Evolutionary conservation across 257 asterid species (phyloP).

Genomic region (Parsonsia alboflavescens): DNA sequence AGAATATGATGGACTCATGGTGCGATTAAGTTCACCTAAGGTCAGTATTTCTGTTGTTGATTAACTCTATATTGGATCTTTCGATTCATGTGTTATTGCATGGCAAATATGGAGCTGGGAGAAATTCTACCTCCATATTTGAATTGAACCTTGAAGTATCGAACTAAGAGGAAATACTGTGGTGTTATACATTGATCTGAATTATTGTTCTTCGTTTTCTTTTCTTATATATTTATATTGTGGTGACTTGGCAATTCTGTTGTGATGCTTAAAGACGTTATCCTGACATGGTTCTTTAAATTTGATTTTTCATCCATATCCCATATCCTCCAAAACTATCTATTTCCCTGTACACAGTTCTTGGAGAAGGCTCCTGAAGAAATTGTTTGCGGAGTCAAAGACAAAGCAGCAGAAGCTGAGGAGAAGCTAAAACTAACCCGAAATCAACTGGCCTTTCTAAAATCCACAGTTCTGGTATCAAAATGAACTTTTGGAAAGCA

Average conservation of each 20-base stretch:
- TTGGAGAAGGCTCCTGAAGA: constrained; percentile 91
- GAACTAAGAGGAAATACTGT: too few relatives aligned
- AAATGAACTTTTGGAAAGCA: constrained; percentile 25
- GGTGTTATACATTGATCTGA: too few relatives aligned
- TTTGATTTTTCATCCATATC: not conserved
- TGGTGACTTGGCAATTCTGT: not conserved
- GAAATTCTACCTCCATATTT: too few relatives aligned
- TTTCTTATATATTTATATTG: too few relatives aligned
- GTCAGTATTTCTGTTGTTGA: constrained; percentile 37
- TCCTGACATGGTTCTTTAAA: not conserved
- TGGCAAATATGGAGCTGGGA: not conserved
- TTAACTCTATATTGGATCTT: not conserved
- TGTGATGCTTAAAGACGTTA: not conserved
- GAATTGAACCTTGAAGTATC: too few relatives aligned
- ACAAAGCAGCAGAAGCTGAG: constrained; percentile 81
- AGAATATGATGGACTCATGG: constrained; percentile 71
- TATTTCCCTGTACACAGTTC: constrained; percentile 43
- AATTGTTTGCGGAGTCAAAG: constrained; percentile 68
- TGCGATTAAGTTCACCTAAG: constrained; percentile 71
- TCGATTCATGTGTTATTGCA: not conserved
- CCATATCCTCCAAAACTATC: constrained; percentile 8
- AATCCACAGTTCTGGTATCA: constrained; percentile 54
- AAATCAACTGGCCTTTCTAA: constrained; percentile 64
- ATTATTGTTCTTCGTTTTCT: too few relatives aligned
- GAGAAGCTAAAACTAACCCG: constrained; percentile 73